Evolutionary conservation across 257 asterid genomes (phyloP), one percentile per base, ranked within the genome.

Genomic region (Capsicum baccatum): DNA sequence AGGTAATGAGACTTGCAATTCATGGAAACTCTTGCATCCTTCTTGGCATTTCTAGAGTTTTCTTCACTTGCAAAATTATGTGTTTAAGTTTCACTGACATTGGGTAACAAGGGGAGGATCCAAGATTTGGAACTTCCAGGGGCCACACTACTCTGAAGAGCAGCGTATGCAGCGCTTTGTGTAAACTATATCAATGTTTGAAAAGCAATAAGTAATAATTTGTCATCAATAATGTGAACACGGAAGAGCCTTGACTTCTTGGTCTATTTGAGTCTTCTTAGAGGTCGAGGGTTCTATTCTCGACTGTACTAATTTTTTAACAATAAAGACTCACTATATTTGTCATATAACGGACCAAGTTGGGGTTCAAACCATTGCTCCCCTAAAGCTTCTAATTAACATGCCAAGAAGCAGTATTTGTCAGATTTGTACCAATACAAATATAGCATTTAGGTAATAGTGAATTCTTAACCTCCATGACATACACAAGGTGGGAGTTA

Each of bases 21-120:
- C 48, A 26, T 33, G 50, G 17, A 21, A 26, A 76, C 13, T 76
- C 8, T 76, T 52, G 81, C 48, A 21, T 52, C 63, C 14, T 74
- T 47, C 39, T 71, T 71, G 62, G 21, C 44, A 50, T 50, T 74
- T 19, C 81, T 50, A 74, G 8, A 26, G 21, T 13, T 56, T 76
- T 26, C 63, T 73, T 73, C 80, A 76, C 47, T 76, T 52, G 48
- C 48, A 76, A 14, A 14, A 76, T 52, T 76, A 47, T 47, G 42
- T 50, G 39, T 74, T 39, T 74, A 19, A 3, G 19, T 74, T 74
- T 52, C 42, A 19, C 42, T 21, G 26, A 26, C 13, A 44, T 52
- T 52, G 62, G 80, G 62, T 21, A 74, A 66, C 15, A 9, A 26
- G 47, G 33, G 19, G 73, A 0, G 39, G 73, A 66, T 66, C 73